Evolutionary conservation across 106 monocot species (phyloP), one percentile per base, ranked within the genome.

Genomic region (Iris macrosiphon): DNA sequence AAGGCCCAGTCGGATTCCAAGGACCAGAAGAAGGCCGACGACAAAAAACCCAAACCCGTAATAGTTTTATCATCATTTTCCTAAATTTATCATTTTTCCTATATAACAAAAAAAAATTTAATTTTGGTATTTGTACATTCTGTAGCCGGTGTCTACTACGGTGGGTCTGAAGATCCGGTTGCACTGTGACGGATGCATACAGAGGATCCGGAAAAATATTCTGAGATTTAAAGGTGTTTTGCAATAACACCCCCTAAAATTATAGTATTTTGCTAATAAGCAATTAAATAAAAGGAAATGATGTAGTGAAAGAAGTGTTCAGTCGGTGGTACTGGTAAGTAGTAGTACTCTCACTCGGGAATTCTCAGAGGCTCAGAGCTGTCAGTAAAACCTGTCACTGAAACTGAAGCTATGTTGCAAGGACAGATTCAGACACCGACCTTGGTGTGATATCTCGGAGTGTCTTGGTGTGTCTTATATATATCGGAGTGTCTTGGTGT

Each of bases 121-220:
- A 35, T 35, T 3, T 48, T 22, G 6, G 4, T 11, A 51, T 35
- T 35, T 35, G 23, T 8, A 7, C 35, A 52, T 2, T 3, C 10
- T 17, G 10, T 24, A 61, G 79, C 44, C 56, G 2, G 31, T 25
- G 40, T 43, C 23, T 26, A 60, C 77, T 10, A 85, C 85, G 3
- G 82, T 82, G 44, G 75, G 76, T 18, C 69, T 85, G 15, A 81
- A 79, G 70, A 79, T 92, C 15, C 53, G 72, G 4, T 73, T 92
- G 21, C 91, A 92, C 41, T 85, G 91, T 45, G 75, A 82, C 4
- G 90, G 81, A n/a, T 91, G 90, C 65, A 63, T 78, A 16, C 65
- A 63, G n/a, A 59, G 75, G 22, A 85, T 91, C 51, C 20, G 59
- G 31, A 83, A 67, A 32, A 62, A 29, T 26, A 76, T 82, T 23